Evolutionary conservation across 2,329 filamentous ascomycete species (phyloP), one percentile per base, ranked within the genome.

Genomic region (Hirsutella thompsonii): DNA sequence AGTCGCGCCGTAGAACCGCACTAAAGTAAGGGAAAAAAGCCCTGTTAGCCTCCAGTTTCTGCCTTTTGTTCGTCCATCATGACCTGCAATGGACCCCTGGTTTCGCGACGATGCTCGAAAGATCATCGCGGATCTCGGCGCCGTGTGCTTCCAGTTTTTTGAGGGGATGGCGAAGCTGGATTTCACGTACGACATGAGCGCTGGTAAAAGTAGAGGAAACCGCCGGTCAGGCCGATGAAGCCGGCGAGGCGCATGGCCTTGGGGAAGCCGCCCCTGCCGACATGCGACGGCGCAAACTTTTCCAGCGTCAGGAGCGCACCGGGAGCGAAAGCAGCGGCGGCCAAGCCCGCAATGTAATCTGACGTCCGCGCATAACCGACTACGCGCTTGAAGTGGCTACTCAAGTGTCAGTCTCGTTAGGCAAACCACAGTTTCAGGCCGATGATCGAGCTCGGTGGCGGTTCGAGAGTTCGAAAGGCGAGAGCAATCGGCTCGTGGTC

Each of bases 1-100:
- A 37, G 76, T 81, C 64, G 89, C 86, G 54, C 92, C 92, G 67
- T 95, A 96, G 68, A 98, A 96, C 49, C 92, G 84, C 56, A 90
- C 88, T 94, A 56, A 48, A 19, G n/a, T 16, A 14, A n/a, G 5
- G 29, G 4, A n/a, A 18, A 34, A 5, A 18, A 9, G 14, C n/a
- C 32, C 13, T 18, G 32, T 34, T 34, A 34, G 32, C 32, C n/a
- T n/a, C n/a, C n/a, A n/a, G n/a, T n/a, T n/a, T n/a, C n/a, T n/a
- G n/a, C n/a, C n/a, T n/a, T n/a, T n/a, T n/a, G n/a, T n/a, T n/a
- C n/a, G n/a, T n/a, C n/a, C n/a, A n/a, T n/a, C n/a, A n/a, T n/a
- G n/a, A n/a, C n/a, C n/a, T n/a, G n/a, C n/a, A n/a, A n/a, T n/a
- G n/a, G n/a, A n/a, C n/a, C n/a, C n/a, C n/a, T n/a, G n/a, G n/a